Conservation (phyloP, 2,329 filamentous ascomycete species). For the Nannizziopsis arthrosporioides region DNA sequence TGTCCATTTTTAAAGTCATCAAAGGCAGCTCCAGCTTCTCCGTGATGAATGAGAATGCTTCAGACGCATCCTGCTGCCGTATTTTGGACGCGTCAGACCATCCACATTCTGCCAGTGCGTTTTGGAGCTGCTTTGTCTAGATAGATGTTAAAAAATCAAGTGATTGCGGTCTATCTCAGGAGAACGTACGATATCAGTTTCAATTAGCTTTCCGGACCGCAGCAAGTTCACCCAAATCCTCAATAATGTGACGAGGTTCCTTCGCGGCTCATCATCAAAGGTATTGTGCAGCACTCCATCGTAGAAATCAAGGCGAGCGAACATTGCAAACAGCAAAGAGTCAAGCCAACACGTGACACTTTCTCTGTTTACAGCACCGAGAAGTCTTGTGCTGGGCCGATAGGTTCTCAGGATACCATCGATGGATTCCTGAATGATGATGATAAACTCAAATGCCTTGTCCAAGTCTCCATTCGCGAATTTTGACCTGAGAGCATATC, state of each 20-base stretch:
- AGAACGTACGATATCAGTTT: slow-evolving; percentile 59
- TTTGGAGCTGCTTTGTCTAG: slow-evolving; percentile 70
- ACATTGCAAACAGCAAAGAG: slow-evolving; percentile 88
- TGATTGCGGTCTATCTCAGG: background rate
- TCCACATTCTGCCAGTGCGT: slow-evolving; percentile 70
- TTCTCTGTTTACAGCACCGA: slow-evolving; percentile 75
- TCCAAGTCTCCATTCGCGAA: slow-evolving; percentile 59
- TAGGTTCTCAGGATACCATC: slow-evolving; percentile 67
- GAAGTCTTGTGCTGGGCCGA: slow-evolving; percentile 57
- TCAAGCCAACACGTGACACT: slow-evolving; percentile 93
- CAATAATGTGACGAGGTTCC: slow-evolving; percentile 63
- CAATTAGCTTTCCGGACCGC: slow-evolving; percentile 71
- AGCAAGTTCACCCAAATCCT: slow-evolving; percentile 90
- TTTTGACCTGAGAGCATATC: slow-evolving; percentile 49
- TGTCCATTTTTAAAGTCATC: slow-evolving; percentile 81
- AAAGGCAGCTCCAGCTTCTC: slow-evolving; percentile 78
- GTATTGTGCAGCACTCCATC: slow-evolving; percentile 81
- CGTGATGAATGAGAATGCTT: slow-evolving; percentile 91
- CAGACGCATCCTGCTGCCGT: slow-evolving; percentile 89
- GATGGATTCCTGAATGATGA: slow-evolving; percentile 68
- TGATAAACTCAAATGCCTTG: slow-evolving; percentile 62
- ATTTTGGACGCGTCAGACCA: slow-evolving; percentile 68
- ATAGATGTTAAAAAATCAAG: background rate
- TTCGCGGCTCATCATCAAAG: slow-evolving; percentile 59
- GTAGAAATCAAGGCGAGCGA: slow-evolving; percentile 77